phyloP scores from a whole-genome alignment of 106 monocot genomes.

The Dendrobium catenatum region DNA sequence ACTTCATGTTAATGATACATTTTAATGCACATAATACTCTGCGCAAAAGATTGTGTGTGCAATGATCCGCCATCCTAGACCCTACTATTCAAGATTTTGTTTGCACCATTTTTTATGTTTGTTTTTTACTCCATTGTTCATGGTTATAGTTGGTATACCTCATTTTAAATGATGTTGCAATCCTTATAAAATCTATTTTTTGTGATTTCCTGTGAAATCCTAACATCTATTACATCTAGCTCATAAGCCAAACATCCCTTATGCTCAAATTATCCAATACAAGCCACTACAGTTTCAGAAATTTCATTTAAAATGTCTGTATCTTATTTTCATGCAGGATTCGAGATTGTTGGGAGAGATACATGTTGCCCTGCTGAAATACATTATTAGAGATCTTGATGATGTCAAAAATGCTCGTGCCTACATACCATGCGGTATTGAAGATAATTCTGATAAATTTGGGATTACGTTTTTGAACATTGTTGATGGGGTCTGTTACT shows the following conservation, averaged over 20 bases:
- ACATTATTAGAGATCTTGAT: conserved; percentile 90
- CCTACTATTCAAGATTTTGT: neutral
- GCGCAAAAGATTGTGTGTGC: neutral
- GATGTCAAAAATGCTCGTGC: conserved; percentile 78
- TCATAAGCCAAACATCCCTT: neutral
- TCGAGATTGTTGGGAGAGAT: conserved; percentile 80
- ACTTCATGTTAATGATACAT: neutral
- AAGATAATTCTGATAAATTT: conserved; percentile 64
- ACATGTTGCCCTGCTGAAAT: conserved; percentile 72
- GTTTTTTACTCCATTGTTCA: neutral
- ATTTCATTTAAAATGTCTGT: conserved; percentile 1
- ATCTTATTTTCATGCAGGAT: conserved; percentile 35
- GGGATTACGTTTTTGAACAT: conserved; percentile 71
- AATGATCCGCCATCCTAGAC: neutral
- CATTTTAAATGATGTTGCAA: neutral
- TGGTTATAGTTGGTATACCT: neutral
- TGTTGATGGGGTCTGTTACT: conserved; percentile 67
- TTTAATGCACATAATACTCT: neutral
- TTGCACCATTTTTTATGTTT: neutral
- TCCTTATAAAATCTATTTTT: neutral
- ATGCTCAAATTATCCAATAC: neutral
- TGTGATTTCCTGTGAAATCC: neutral
- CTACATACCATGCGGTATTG: conserved; percentile 39
- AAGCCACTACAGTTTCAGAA: conserved; percentile 6
- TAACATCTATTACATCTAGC: neutral